phyloP scores from a whole-genome alignment of 805 yeast genomes.

The Saccharomyces kudriavzevii region DNA sequence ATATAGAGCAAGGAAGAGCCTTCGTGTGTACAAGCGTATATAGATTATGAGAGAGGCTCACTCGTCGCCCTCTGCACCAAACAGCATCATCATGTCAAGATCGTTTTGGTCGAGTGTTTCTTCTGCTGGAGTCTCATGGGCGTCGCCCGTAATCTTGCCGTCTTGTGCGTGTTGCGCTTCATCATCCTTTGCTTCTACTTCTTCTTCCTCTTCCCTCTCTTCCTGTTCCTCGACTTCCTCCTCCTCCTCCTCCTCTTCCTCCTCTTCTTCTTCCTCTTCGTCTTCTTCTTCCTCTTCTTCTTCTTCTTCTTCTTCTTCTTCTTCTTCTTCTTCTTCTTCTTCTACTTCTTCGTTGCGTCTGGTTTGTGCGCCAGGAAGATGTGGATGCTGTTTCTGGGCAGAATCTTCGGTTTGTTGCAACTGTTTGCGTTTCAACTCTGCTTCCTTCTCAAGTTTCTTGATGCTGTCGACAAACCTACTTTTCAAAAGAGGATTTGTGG shows the following conservation, averaged over 20 bases:
- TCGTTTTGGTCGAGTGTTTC: conserved; percentile 31
- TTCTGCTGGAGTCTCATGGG: conserved; percentile 8
- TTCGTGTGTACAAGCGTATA: not conserved
- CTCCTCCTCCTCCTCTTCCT: conserved; percentile 18
- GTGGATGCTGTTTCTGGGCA: conserved; percentile 17
- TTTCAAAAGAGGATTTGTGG: conserved; percentile 75
- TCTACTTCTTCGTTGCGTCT: conserved; percentile 31
- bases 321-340: conserved; percentile 28
- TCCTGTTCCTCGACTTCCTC: conserved; percentile 12
- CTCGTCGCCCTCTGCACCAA: conserved; percentile 31
- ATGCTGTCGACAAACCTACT: conserved; percentile 80
- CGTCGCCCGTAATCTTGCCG: not conserved
- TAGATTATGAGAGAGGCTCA: not conserved
- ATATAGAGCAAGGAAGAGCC: not conserved
- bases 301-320: conserved; percentile 28
- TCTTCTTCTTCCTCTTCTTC: conserved; percentile 31
- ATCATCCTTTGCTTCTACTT: conserved; percentile 26
- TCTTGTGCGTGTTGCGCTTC: conserved; percentile 11
- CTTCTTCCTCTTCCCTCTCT: conserved; percentile 24
- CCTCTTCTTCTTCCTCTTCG: conserved; percentile 32
- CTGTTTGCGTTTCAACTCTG: conserved; percentile 71
- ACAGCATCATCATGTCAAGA: conserved; percentile 32
- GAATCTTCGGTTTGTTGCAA: conserved; percentile 31
- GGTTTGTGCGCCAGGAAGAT: conserved; percentile 7
- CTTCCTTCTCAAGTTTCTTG: conserved; percentile 66